phyloP scores from a whole-genome alignment of 164 flowering plant genomes.

The Stephania japonica region DNA sequence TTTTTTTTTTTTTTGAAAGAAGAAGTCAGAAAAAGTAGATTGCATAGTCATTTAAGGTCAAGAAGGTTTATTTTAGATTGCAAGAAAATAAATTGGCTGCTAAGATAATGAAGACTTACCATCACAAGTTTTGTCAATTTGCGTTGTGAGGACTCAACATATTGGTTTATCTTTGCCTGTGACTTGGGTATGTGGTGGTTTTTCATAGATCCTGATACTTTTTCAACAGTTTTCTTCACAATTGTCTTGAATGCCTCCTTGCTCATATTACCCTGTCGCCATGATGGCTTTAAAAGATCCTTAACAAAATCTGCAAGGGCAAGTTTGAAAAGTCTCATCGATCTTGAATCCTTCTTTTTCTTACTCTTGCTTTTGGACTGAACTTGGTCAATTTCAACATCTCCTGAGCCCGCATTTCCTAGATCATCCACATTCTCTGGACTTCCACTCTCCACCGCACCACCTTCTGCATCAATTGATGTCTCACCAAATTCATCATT shows the following conservation, averaged over 20 bases:
- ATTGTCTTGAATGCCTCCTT: slow-evolving; percentile 98
- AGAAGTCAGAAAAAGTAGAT: not conserved
- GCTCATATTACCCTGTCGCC: slow-evolving; percentile 99
- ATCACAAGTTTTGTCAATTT: slow-evolving; percentile 89
- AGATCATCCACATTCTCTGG: slow-evolving; percentile 38
- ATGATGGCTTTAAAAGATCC: slow-evolving; percentile 90
- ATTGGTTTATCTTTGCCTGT: slow-evolving; percentile 72
- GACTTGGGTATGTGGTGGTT: slow-evolving; percentile 77
- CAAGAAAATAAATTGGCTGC: not conserved
- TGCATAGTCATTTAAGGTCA: too few species aligned
- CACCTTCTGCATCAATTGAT: slow-evolving; percentile 71
- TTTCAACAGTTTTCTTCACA: slow-evolving; percentile 95
- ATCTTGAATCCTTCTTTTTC: slow-evolving; percentile 69
- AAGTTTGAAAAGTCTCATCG: slow-evolving; percentile 71
- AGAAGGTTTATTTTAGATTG: not conserved
- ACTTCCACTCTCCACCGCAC: slow-evolving; percentile 68
- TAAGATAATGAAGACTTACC: slow-evolving; percentile 39
- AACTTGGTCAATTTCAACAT: slow-evolving; percentile 68
- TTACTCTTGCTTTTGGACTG: slow-evolving; percentile 53
- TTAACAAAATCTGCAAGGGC: slow-evolving; percentile 90
- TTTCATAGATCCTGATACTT: slow-evolving; percentile 90
- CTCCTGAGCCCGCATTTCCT: slow-evolving; percentile 38
- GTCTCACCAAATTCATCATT: slow-evolving; percentile 84
- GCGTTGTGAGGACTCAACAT: slow-evolving; percentile 74
- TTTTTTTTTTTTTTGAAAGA: not conserved